Evolutionary conservation across 495 filamentous ascomycete species (phyloP).

Genomic region (Neurospora cerealis): DNA sequence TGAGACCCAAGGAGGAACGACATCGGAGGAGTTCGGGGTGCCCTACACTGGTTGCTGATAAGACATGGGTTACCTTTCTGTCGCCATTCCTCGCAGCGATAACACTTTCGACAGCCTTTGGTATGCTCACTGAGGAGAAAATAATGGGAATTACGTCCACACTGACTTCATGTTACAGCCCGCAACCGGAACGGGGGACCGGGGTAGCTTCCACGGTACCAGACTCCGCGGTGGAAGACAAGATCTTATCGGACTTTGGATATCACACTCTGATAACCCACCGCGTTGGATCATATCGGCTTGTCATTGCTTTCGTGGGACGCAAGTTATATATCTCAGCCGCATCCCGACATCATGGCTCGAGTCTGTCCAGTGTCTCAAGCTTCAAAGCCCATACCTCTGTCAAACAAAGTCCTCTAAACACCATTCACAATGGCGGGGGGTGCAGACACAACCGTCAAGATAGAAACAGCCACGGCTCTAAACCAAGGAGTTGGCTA

Average conservation of each 20-base stretch:
- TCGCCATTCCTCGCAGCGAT: background rate
- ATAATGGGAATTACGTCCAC: background rate
- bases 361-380: background rate
- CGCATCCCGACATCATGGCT: background rate
- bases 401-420: background rate
- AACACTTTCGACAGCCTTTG: background rate
- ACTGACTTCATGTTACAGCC: background rate
- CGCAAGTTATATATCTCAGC: background rate
- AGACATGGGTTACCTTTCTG: background rate
- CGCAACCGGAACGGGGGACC: background rate
- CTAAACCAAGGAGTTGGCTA: slow-evolving; percentile 67
- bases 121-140: background rate
- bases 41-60: background rate
- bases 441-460: slow-evolving; percentile 1
- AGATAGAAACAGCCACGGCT: slow-evolving; percentile 31
- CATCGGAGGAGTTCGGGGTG: background rate
- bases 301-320: background rate
- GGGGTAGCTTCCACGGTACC: background rate
- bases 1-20: background rate
- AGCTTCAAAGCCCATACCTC: background rate
- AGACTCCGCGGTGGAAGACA: background rate
- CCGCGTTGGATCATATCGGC: background rate
- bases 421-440: background rate
- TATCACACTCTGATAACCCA: background rate
- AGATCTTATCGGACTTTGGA: background rate